Evolutionary conservation across 2,329 filamentous ascomycete species (phyloP).

Genomic region (Exophiala oligosperma): DNA sequence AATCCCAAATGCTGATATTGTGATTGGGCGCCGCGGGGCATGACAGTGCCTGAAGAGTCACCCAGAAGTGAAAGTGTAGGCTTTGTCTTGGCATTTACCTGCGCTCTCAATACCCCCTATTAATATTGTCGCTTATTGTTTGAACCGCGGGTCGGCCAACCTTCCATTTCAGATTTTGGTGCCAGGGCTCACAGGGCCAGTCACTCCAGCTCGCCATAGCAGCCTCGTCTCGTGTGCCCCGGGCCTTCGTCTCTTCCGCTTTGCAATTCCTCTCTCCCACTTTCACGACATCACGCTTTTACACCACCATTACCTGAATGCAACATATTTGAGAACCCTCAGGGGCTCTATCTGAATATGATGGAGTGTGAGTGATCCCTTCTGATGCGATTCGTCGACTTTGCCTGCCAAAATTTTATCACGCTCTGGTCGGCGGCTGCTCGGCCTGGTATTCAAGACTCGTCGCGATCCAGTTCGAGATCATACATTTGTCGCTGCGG

Average conservation of each 20-base stretch:
- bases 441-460: conserved; percentile 14
- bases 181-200: conserved; percentile 1
- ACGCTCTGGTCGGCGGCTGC: conserved; percentile 17
- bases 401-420: not conserved
- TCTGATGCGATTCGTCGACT: not conserved
- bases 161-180: conserved; percentile 10
- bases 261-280: conserved; percentile 5
- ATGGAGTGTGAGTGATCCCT: conserved; percentile 24
- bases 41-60: not conserved
- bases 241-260: conserved; percentile 19
- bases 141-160: not conserved
- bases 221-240: conserved; percentile 18
- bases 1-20: conserved; percentile 18
- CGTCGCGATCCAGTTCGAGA: conserved; percentile 4
- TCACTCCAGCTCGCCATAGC: not conserved
- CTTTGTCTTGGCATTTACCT: conserved; percentile 9
- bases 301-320: not conserved
- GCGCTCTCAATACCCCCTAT: not conserved
- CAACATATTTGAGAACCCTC: conserved; percentile 10
- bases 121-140: too few species aligned
- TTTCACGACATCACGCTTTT: conserved; percentile 1
- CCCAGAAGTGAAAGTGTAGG: not conserved
- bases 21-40: conserved; percentile 12
- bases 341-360: conserved; percentile 14
- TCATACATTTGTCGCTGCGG: conserved; percentile 2